A percentile compares a stretch with the other conserved stretches of the same genome.
Evolutionary conservation across 345 rosid genomes (phyloP).

Genomic region (Noccaea caerulescens): DNA sequence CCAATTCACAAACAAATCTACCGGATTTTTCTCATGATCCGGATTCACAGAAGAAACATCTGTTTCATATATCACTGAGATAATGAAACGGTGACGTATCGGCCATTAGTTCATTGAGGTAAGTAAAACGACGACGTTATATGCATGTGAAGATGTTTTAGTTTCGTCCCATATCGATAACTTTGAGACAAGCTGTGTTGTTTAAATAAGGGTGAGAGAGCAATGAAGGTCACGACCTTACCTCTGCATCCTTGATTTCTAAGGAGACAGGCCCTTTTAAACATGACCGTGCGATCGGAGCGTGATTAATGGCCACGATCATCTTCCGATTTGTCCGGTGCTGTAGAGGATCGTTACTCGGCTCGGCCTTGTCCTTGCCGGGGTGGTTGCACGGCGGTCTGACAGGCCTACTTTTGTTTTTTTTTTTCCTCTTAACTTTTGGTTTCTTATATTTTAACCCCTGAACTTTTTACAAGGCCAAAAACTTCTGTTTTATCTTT

Average conservation of each 20-base stretch:
- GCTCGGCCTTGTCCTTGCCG: not conserved
- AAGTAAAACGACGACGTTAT: not conserved
- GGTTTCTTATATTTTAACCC: not conserved
- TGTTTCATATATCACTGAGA: not conserved
- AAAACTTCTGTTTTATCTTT: no score
- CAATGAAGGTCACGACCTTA: not conserved
- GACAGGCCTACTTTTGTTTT: not conserved
- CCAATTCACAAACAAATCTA: not conserved
- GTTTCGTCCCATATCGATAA: not conserved
- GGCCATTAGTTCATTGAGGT: not conserved
- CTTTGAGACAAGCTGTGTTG: not conserved
- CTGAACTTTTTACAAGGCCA: no score
- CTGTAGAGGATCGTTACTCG: conserved; percentile 9
- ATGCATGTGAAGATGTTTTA: not conserved
- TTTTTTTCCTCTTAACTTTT: not conserved
- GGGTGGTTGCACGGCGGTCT: not conserved
- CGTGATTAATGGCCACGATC: not conserved
- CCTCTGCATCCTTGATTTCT: no score
- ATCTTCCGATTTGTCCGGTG: not conserved
- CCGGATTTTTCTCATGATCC: no score
- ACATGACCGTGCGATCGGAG: not conserved
- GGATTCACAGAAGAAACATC: conserved; percentile 11
- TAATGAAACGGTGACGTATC: not conserved
- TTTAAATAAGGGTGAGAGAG: not conserved
- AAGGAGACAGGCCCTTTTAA: conserved; percentile 50